Conservation (phyloP, 2,329 filamentous ascomycete genomes). For the Emergomyces africanus region DNA sequence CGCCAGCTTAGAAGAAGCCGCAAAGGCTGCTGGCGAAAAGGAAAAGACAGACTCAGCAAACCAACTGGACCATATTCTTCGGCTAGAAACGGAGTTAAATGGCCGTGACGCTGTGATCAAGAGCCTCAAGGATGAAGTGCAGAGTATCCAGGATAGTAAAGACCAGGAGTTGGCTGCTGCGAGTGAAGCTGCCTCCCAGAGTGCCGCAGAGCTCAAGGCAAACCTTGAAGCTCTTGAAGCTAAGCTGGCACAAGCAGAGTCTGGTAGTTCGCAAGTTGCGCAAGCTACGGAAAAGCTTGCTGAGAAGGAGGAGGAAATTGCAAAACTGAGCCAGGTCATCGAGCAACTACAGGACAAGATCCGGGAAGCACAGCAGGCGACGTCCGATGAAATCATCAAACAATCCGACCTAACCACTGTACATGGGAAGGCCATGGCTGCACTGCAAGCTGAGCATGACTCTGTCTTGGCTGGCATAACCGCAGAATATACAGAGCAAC, state of each 20-base stretch:
- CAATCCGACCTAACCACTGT: constrained; percentile 5
- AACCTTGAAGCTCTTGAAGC: constrained; percentile 24
- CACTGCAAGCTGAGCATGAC: constrained; percentile 11
- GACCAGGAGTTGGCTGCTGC: constrained; percentile 26
- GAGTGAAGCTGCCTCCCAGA: constrained; percentile 20
- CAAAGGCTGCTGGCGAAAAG: constrained; percentile 17
- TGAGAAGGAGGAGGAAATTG: constrained; percentile 24
- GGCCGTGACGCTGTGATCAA: constrained; percentile 26
- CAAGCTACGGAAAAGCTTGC: constrained; percentile 15
- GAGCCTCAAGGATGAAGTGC: constrained; percentile 26
- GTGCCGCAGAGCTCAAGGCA: constrained; percentile 19
- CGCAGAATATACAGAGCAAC: constrained; percentile 9
- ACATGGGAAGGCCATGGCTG: constrained; percentile 10
- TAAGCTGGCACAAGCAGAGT: constrained; percentile 22
- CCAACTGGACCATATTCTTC: constrained; percentile 8
- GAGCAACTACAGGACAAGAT: constrained; percentile 24
- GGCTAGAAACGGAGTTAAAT: constrained; percentile 22
- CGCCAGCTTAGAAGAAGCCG: constrained; percentile 17
- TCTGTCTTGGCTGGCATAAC: constrained; percentile 6
- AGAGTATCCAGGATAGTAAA: constrained; percentile 23
- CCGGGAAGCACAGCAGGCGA: constrained; percentile 8
- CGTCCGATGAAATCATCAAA: constrained; percentile 7
- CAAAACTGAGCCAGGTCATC: constrained; percentile 21
- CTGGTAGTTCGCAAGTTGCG: constrained; percentile 15
- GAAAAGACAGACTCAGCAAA: constrained; percentile 20